phyloP scores from a whole-genome alignment of 2,329 filamentous ascomycete genomes.

The Penicillium sclerotiorum region DNA sequence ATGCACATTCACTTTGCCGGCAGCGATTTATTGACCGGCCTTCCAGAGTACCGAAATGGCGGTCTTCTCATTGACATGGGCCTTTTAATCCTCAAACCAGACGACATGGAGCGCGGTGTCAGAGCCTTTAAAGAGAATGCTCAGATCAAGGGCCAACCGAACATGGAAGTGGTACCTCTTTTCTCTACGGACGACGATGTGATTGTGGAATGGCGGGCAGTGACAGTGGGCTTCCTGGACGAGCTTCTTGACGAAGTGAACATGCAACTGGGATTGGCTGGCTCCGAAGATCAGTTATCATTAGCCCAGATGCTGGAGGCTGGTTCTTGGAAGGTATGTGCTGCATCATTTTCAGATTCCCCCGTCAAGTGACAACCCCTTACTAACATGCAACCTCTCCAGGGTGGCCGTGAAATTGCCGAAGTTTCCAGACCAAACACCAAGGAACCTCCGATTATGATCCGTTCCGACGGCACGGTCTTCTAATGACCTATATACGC shows the following conservation, averaged over 20 bases:
- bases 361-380: too few species aligned
- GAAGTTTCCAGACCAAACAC: conserved; percentile 95
- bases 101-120: conserved; percentile 71
- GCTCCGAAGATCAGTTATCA: conserved; percentile 66
- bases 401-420: conserved; percentile 92
- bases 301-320: conserved; percentile 91
- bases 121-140: conserved; percentile 71
- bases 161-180: conserved; percentile 71
- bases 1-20: conserved; percentile 81
- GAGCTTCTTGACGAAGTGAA: conserved; percentile 72
- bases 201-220: conserved; percentile 76
- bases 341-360: neutral
- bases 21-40: conserved; percentile 77
- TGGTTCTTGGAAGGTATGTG: conserved; percentile 91
- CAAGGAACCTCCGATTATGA: conserved; percentile 94
- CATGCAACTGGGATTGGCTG: conserved; percentile 66
- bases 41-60: conserved; percentile 91
- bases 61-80: conserved; percentile 85
- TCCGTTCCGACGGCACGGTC: conserved; percentile 93
- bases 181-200: conserved; percentile 75
- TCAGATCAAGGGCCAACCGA: conserved; percentile 70
- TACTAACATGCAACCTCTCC: conserved; percentile 35
- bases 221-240: conserved; percentile 74
- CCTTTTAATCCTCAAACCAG: conserved; percentile 72
- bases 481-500: conserved; percentile 61